These are phyloP conservation scores for Colletotrichum phormii DNA, from an alignment of 2,329 filamentous ascomycete genomes.

Conservation along the genomic window DNA sequence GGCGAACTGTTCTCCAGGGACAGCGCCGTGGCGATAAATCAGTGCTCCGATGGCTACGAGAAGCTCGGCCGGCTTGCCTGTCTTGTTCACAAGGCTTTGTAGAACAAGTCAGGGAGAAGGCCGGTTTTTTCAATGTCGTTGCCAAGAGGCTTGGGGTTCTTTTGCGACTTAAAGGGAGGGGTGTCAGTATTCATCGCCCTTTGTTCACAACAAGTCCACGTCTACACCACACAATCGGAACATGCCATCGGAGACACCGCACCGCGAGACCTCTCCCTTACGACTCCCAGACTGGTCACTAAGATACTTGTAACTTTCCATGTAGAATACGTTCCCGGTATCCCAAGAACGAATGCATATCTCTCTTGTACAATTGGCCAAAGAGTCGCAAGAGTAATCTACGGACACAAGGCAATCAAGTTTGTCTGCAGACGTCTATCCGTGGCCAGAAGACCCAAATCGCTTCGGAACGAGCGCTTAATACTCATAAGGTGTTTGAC, in stretches of 20 bases:
- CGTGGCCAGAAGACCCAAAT: too few species aligned
- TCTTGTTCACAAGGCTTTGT: background rate
- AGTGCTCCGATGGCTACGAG: too few species aligned
- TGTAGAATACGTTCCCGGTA: background rate
- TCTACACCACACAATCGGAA: background rate
- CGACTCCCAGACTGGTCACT: background rate
- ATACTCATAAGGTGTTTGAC: background rate
- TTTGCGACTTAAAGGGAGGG: background rate
- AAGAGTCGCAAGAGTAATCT: background rate
- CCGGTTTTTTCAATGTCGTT: background rate
- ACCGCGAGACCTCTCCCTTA: background rate
- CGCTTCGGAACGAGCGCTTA: background rate
- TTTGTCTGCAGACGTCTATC: background rate
- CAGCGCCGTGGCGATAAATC: background rate
- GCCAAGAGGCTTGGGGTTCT: background rate
- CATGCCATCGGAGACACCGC: background rate
- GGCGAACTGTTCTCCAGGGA: background rate
- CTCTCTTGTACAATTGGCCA: background rate
- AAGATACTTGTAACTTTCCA: background rate
- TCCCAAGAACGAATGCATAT: background rate
- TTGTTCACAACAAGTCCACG: background rate
- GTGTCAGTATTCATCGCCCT: background rate
- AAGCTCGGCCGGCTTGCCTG: too few species aligned
- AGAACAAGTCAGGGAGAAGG: background rate
- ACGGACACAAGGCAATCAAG: background rate